Conservation (phyloP, 1,139 yeast species). For the Taphrina populina region DNA sequence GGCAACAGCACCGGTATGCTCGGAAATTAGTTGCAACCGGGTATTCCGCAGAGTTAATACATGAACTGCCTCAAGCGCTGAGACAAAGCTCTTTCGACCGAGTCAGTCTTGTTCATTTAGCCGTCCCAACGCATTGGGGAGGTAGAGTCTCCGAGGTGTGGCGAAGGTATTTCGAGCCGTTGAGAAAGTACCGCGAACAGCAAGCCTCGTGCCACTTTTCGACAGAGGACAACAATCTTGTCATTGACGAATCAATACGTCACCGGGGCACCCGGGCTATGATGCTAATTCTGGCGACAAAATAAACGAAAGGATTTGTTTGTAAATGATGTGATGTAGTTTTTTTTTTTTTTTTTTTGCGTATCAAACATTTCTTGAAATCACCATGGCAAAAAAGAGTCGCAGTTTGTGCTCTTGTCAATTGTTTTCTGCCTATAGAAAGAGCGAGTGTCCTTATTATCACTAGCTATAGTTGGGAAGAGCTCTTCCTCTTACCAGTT, state of each 20-base stretch:
- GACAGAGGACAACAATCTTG: neutral
- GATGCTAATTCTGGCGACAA: neutral
- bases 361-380: too few species aligned
- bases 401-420: too few species aligned
- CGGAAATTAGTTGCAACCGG: neutral
- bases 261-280: slow-evolving; percentile 3
- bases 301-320: too few species aligned
- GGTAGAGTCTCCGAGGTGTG: slow-evolving; percentile 9
- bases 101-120: neutral
- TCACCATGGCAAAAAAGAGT: too few species aligned
- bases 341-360: too few species aligned
- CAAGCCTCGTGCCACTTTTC: neutral
- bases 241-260: neutral
- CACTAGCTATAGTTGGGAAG: too few species aligned
- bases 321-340: too few species aligned
- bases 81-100: neutral
- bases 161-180: slow-evolving; percentile 10
- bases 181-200: neutral
- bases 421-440: too few species aligned
- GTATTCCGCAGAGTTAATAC: neutral
- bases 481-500: too few species aligned
- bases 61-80: neutral
- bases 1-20: neutral
- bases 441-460: too few species aligned
- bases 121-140: slow-evolving; percentile 13